A percentile compares a stretch with the other conserved stretches of the same genome.
Conservation (phyloP, 176 grass and related monocot species). For the Areca catechu region DNA sequence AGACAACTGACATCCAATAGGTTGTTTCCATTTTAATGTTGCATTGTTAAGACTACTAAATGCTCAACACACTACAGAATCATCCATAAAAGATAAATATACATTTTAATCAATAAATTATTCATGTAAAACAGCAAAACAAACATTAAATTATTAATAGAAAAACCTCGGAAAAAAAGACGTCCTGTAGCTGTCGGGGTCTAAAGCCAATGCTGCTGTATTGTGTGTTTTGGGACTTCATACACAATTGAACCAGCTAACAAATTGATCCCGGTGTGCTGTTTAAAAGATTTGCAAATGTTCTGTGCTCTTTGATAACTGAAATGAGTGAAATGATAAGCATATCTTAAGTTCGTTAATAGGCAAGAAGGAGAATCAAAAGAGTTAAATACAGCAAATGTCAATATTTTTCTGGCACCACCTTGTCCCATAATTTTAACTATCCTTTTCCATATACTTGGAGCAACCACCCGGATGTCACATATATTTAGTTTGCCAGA, state of each 20-base stretch:
- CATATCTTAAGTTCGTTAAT: too few species aligned
- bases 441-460: slow-evolving; percentile 64
- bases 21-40: slow-evolving; percentile 30
- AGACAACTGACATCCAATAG: slow-evolving; percentile 28
- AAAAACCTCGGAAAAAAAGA: slow-evolving; percentile 82
- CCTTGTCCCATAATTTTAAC: slow-evolving; percentile 54
- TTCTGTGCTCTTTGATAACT: slow-evolving; percentile 89
- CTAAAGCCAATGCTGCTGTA: slow-evolving; percentile 90
- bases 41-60: slow-evolving; percentile 51
- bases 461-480: slow-evolving; percentile 43
- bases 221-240: slow-evolving; percentile 67
- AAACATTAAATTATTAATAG: slow-evolving; percentile 5
- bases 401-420: slow-evolving; percentile 44
- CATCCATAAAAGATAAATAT: not conserved
- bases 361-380: not conserved
- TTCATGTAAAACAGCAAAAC: slow-evolving; percentile 20
- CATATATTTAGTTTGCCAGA: slow-evolving; percentile 26
- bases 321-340: slow-evolving; percentile 34
- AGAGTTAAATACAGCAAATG: too few species aligned
- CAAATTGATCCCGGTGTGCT: slow-evolving; percentile 73
- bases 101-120: slow-evolving; percentile 8
- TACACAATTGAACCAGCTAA: slow-evolving; percentile 56
- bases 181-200: slow-evolving; percentile 88
- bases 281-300: slow-evolving; percentile 79
- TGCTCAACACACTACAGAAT: slow-evolving; percentile 86